These are phyloP conservation scores for Rhizopus stolonifer DNA, from an alignment of 371 early-diverging fungal species.

Conservation along the genomic window DNA sequence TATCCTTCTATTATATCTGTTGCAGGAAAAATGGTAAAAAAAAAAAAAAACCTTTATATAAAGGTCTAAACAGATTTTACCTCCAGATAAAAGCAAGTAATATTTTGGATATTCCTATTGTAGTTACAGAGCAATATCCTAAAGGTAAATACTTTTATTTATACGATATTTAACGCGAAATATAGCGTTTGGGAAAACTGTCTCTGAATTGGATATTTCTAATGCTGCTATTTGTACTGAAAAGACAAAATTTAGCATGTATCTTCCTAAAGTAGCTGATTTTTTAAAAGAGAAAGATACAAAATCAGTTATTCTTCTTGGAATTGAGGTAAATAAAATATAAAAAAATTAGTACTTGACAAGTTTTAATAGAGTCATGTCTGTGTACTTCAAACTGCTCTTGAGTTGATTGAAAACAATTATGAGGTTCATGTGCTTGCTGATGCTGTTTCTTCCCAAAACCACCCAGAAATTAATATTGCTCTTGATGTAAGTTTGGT, in stretches of 20 bases:
- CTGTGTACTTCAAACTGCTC: constrained; percentile 90
- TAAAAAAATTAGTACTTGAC: no score
- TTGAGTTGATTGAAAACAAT: constrained; percentile 79
- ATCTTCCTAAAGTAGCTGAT: constrained; percentile 62
- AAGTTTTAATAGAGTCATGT: constrained; percentile 91
- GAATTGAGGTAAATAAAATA: constrained; percentile 84
- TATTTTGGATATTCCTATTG: constrained; percentile 75
- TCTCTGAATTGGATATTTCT: constrained; percentile 72
- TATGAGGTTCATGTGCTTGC: constrained; percentile 84
- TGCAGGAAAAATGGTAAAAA: constrained; percentile 82
- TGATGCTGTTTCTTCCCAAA: constrained; percentile 91
- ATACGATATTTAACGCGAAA: constrained; percentile 34
- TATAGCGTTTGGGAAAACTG: constrained; percentile 79
- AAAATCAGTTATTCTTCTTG: constrained; percentile 82
- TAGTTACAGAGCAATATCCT: constrained; percentile 90
- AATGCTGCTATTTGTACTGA: constrained; percentile 51
- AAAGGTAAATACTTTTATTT: constrained; percentile 69
- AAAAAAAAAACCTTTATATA: constrained; percentile 1
- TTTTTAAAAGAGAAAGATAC: constrained; percentile 57
- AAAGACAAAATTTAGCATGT: constrained; percentile 95
- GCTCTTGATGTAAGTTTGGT: constrained; percentile 70
- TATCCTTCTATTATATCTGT: constrained; percentile 80
- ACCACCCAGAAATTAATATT: constrained; percentile 80
- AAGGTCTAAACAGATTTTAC: neutral
- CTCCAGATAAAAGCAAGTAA: constrained; percentile 64